These are phyloP conservation scores for Leersia perrieri DNA, from an alignment of 176 grass and related monocot genomes.

Conservation along the genomic window DNA sequence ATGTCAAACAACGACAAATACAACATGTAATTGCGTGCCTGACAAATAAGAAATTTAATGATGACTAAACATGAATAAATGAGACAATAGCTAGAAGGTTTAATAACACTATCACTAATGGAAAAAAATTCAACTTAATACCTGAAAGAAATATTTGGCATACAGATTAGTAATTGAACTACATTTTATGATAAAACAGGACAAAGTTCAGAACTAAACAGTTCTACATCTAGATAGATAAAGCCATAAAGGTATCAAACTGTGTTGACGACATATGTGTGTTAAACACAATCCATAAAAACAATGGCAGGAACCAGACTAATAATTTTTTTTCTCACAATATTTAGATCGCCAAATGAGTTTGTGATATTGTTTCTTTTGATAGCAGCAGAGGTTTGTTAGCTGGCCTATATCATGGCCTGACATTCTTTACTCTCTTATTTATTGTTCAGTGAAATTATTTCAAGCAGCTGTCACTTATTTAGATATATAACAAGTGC, in stretches of 20 bases:
- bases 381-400: background rate
- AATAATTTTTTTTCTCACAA: background rate
- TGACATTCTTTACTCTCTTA: background rate
- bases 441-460: background rate
- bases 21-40: constrained; percentile 54
- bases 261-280: background rate
- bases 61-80: background rate
- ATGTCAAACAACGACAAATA: constrained; percentile 60
- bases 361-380: background rate
- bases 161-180: background rate
- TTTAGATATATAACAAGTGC: background rate
- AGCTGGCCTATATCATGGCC: background rate
- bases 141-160: background rate
- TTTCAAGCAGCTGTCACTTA: background rate
- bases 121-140: background rate
- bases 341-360: background rate
- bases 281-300: background rate
- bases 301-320: background rate
- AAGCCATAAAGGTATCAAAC: background rate
- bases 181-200: background rate
- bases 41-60: constrained; percentile 12
- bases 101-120: background rate
- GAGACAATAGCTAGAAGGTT: background rate
- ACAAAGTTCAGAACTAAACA: background rate
- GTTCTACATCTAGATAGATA: background rate